phyloP scores from a whole-genome alignment of 805 yeast genomes.

The Candida orba region DNA sequence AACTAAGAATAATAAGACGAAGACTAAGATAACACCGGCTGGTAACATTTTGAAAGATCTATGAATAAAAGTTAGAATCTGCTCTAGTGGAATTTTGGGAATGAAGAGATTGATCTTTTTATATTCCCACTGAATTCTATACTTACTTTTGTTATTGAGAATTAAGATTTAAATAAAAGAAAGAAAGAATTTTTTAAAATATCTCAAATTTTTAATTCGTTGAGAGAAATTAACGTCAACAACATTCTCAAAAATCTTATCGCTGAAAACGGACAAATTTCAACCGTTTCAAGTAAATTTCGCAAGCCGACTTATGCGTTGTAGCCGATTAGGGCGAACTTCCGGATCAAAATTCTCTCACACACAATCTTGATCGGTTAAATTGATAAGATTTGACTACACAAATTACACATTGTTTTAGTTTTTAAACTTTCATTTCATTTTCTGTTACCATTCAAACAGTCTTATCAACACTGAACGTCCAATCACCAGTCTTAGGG shows the following conservation, averaged over 20 bases:
- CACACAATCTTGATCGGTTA: no score
- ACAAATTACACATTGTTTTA: no score
- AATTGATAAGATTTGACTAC: no score
- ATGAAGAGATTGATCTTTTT: not conserved
- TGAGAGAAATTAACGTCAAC: no score
- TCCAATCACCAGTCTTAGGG: conserved; percentile 66
- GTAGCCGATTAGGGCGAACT: conserved; percentile 6
- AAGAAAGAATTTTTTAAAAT: not conserved
- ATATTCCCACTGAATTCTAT: not conserved
- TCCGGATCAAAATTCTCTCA: not conserved
- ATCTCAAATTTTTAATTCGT: not conserved
- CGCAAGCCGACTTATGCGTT: conserved; percentile 1
- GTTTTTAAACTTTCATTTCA: no score
- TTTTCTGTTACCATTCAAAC: conserved; percentile 1
- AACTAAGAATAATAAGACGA: conserved; percentile 22
- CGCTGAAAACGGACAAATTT: conserved; percentile 1
- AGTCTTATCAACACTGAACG: conserved; percentile 41
- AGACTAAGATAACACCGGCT: conserved; percentile 28
- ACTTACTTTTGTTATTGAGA: not conserved
- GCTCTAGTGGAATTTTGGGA: no score
- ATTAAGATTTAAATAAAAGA: not conserved
- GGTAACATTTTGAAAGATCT: conserved; percentile 21
- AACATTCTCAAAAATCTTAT: no score
- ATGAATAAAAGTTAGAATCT: not conserved
- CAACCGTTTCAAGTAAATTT: not conserved